A percentile compares a stretch with the other conserved stretches of the same genome.
phyloP scores from a whole-genome alignment of 352 stramenopile genomes.

The Phytopythium mirpurense region DNA sequence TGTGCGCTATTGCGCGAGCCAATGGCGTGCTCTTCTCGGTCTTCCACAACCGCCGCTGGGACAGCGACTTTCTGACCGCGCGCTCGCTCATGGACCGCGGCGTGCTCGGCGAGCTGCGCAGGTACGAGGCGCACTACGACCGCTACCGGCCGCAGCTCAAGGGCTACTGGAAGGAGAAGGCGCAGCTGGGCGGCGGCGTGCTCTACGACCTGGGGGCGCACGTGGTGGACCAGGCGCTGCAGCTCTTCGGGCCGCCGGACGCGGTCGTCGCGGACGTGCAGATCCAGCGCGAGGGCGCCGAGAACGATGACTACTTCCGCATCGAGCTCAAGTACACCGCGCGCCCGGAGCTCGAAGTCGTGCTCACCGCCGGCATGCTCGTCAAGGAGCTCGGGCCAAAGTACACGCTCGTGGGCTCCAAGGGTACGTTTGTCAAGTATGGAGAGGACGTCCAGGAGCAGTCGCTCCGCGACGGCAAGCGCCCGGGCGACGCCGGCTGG shows the following conservation, averaged over 20 bases:
- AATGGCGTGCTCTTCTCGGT: conserved; percentile 64
- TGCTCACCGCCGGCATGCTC: conserved; percentile 64
- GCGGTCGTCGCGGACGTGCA: conserved; percentile 52
- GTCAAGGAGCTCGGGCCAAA: conserved; percentile 53
- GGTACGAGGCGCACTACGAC: conserved; percentile 64
- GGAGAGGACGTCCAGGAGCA: conserved; percentile 64
- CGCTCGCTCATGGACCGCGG: conserved; percentile 36
- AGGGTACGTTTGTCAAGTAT: conserved; percentile 54
- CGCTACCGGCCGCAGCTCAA: conserved; percentile 66
- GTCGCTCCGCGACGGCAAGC: conserved; percentile 43
- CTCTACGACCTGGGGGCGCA: conserved; percentile 72
- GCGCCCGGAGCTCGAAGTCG: conserved; percentile 40
- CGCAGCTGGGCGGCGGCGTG: conserved; percentile 44
- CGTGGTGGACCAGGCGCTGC: conserved; percentile 60
- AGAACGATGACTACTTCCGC: conserved; percentile 74
- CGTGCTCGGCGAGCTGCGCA: conserved; percentile 41
- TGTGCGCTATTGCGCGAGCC: conserved; percentile 35
- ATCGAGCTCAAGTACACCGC: conserved; percentile 56
- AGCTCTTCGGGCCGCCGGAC: conserved; percentile 54
- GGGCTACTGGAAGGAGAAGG: conserved; percentile 76
- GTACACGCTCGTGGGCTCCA: conserved; percentile 57
- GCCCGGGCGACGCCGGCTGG: conserved; percentile 43
- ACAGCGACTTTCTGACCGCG: conserved; percentile 73
- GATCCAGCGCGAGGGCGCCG: conserved; percentile 58
- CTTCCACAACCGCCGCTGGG: conserved; percentile 75